Base-by-base conservation (phyloP, 2,329 filamentous ascomycete species). In the Diaporthe nobilis region DNA sequence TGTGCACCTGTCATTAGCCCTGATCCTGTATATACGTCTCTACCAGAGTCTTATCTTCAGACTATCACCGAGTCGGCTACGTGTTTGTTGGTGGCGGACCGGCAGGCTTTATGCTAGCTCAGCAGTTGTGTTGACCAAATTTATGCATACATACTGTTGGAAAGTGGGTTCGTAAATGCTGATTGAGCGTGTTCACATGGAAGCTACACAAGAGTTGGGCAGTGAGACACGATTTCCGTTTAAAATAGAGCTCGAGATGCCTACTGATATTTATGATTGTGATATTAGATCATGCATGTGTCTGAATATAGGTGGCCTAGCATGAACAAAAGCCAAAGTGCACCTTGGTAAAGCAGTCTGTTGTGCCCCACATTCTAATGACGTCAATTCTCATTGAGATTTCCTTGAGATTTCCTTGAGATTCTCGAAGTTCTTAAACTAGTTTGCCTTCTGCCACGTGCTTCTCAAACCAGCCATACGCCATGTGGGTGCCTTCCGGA, bases 401-500 rank as follows among this genome's bases (percentile, higher is more conserved):
- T 20, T 10, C 3, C 13, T 28, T 49, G 42, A n/a, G 17, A 20
- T 12, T 31, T 10, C 3, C 13, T 49, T 7, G 42, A n/a, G 20
- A 20, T 12, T 34, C 42, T 34, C n/a, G 20, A 31, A 15, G 10
- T 8, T 65, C 15, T 17, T 49, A 42, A 31, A 65, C 20, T 15
- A 65, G 17, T 28, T 34, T 31, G 49, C 61, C 61, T 31, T 65
- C 61, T 31, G 28, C 28, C 28, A 65, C 42, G 2, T 65, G 61
- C 20, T 65, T 65, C 42, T 65, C 61, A 34, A 49, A 65, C 61
- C 61, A 65, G 25, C 61, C 61, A 49, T 65, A 65, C 25, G 61
- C 61, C 61, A 65, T 65, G 4, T 65, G 42, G 6, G 61, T 65
- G 17, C 61, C 61, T 31, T 49, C 61, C 8, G 61, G 61, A n/a